Conservation (phyloP, 306 rosid species). For the Benincasa hispida region DNA sequence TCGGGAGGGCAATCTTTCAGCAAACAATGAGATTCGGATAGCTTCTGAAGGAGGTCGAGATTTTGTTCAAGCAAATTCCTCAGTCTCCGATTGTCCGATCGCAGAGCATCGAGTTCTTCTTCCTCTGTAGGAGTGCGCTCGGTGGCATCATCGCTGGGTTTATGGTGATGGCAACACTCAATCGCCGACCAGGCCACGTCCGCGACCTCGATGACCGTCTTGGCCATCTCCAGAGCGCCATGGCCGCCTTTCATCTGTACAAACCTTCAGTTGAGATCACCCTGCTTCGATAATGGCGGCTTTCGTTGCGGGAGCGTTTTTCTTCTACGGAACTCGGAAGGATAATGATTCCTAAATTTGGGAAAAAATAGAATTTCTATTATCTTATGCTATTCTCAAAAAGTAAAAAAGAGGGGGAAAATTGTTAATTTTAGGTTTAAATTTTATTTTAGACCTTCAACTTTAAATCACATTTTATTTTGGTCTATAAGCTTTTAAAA, state of each 20-base stretch:
- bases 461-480: too few species aligned
- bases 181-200: constrained; percentile 85
- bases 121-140: constrained; percentile 13
- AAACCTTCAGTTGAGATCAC: not conserved
- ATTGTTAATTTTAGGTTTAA: too few species aligned
- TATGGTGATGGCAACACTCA: constrained; percentile 47
- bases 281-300: not conserved
- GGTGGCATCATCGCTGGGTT: constrained; percentile 13
- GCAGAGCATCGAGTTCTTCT: constrained; percentile 45
- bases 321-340: not conserved
- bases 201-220: constrained; percentile 91
- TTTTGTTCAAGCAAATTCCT: constrained; percentile 59
- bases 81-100: constrained; percentile 66
- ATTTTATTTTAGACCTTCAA: too few species aligned
- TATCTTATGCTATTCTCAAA: too few species aligned
- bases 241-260: constrained; percentile 33
- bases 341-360: not conserved
- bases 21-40: constrained; percentile 52
- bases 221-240: constrained; percentile 58
- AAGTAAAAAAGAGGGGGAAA: too few species aligned
- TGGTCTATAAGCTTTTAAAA: too few species aligned
- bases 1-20: constrained; percentile 72
- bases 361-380: not conserved
- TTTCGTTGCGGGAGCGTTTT: not conserved
- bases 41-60: constrained; percentile 49